Base-by-base conservation (phyloP, 1,139 yeast genomes). In the Saccharomyces hybrid region DNA sequence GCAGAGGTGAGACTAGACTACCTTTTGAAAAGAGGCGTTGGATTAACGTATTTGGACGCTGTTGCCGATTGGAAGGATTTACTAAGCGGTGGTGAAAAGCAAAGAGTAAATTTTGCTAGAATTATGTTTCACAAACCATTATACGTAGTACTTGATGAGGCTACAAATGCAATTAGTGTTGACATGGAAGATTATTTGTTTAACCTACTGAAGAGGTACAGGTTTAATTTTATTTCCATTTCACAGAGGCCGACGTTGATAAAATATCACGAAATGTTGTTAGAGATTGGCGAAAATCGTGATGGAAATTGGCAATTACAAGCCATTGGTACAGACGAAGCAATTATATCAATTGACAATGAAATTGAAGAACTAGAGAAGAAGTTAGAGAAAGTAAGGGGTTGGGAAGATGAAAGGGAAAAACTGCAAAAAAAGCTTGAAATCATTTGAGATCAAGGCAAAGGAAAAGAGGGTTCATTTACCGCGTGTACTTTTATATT, bases 11-110 rank as follows among this genome's bases (percentile, higher is more conserved):
- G 85, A 61, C 76, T 91, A 57, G 96, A 87, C 51, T 89, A 91
- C 67, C 75, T 91, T 51, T 77, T 89, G 53, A 75, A 76, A 49
- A 71, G 82, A 63, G 71, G 60, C 34, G 55, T 53, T 20, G 75
- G 75, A 3, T 61, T 71, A 63, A 59, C 61, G 14, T 73, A 72
- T 67, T 69, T 76, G 50, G 74, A 77, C 59, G 71, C 76, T 4
- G 61, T 69, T 11, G 85, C 85, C 60, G 90, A 85, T 62, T 91
- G 98, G 98, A 85, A 85, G 65, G 96, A 87, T 67, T 88, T 91
- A 16, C 79, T 91, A 62, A 85, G 95, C 70, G 98, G 98, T 16
- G 98, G 98, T 53, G 98, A 91, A 69, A 86, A 89, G 73, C 98
- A 91, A 73, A 81, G 96, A 65, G 80, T 90, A 68, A 84, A 90